A percentile compares a stretch with the other conserved stretches of the same genome.
Conservation (phyloP, 2,329 filamentous ascomycete species). For the Colletotrichum agaves region DNA sequence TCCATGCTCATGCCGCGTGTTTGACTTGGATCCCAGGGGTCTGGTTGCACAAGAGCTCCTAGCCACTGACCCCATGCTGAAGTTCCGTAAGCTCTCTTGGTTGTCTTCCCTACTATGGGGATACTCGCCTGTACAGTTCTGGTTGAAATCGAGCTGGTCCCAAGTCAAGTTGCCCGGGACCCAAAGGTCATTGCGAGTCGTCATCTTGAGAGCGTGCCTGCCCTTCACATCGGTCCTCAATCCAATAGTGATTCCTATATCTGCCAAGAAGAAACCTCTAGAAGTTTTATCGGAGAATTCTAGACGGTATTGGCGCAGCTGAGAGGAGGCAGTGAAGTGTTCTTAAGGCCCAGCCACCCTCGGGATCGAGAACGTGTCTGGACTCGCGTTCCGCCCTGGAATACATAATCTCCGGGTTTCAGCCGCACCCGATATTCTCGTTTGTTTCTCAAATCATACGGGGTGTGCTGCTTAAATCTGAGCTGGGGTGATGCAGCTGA, state of each 20-base stretch:
- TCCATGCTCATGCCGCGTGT: slow-evolving; percentile 28
- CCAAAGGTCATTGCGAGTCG: slow-evolving; percentile 16
- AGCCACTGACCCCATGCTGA: slow-evolving; percentile 27
- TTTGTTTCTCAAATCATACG: background rate
- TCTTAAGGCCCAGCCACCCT: slow-evolving; percentile 7
- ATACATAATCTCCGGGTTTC: background rate
- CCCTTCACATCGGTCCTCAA: background rate
- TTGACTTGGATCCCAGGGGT: slow-evolving; percentile 27
- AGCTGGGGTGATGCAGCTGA: slow-evolving; percentile 18
- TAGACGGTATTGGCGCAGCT: too few relatives aligned
- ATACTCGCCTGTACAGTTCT: slow-evolving; percentile 18
- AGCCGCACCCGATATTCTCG: slow-evolving; percentile 7
- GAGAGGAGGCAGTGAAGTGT: background rate
- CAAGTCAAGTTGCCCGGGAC: slow-evolving; percentile 30
- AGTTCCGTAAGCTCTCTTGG: background rate
- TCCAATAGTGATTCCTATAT: background rate
- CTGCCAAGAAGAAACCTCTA: too few relatives aligned
- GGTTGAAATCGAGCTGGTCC: slow-evolving; percentile 31
- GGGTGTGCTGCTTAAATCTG: background rate
- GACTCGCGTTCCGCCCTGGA: background rate
- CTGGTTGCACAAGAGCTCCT: slow-evolving; percentile 11
- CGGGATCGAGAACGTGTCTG: background rate
- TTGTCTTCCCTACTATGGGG: too few relatives aligned
- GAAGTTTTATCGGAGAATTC: background rate
- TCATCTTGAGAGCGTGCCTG: background rate